Base-by-base conservation (phyloP, 1,139 yeast species). In the Pneumocystis jirovecii region DNA sequence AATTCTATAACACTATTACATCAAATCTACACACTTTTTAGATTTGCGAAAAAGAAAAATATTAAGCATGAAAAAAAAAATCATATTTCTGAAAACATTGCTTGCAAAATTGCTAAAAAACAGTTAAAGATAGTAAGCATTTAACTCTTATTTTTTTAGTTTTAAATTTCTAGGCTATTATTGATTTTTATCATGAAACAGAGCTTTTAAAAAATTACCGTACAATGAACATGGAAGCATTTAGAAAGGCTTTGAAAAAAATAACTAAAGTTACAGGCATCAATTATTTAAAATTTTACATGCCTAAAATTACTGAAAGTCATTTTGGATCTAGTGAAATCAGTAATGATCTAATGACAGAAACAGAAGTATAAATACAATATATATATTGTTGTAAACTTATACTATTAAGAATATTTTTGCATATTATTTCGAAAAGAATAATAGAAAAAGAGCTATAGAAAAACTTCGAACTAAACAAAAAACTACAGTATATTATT, bases 171-270 rank as follows among this genome's bases (percentile, higher is more conserved):
- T 44, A 44, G 56, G 56, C 56, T 44, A 44, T 44, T 44, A 44
- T 44, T 19, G 56, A 44, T 19, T 44, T 44, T 21, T 44, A 44
- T 19, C 56, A 19, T 44, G 56, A 44, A 12, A 21, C 29, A 44
- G 56, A 44, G 15, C 56, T 44, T 44, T 44, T 44, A 44, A 44
- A 17, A 44, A 19, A 21, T 12, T 44, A 44, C n/a, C 56, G 56
- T 19, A 44, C 85, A 61, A 76, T 91, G 70, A 93, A 93, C 74
- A 80, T 90, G 50, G 90, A 96, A 0, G 98, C 95, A 0, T 84
- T 91, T 71, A 81, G 96, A 66, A 93, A 93, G 72, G 85, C 93
- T 72, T 80, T 90, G 65, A 93, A 93, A 73, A 93, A 93, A 74
- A 90, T 83, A 73, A 98, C 93, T 76, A 93, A 93, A 72, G 79